Conservation (phyloP, 106 monocot species). For the Agapanthus africanus region DNA sequence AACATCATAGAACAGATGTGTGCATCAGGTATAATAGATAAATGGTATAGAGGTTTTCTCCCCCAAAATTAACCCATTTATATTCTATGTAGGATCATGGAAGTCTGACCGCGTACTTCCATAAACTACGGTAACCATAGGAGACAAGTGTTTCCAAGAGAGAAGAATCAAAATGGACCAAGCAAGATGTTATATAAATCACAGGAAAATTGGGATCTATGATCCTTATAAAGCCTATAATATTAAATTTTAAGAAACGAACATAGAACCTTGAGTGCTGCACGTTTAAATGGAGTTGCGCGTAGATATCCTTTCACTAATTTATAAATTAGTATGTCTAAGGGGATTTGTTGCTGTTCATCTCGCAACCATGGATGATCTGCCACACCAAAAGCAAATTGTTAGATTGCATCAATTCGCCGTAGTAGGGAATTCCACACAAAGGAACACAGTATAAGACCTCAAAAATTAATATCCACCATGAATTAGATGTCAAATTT, state of each 20-base stretch:
- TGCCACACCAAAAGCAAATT: constrained; percentile 25
- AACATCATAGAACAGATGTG: neutral
- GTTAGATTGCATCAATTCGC: constrained; percentile 1
- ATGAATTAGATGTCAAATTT: neutral
- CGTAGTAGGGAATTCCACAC: neutral
- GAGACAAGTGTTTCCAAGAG: neutral
- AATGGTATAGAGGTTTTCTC: no score
- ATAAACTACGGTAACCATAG: neutral
- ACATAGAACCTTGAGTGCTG: constrained; percentile 73
- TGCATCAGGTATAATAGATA: neutral
- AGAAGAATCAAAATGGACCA: constrained; percentile 5
- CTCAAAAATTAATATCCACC: neutral
- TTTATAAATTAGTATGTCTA: constrained; percentile 83
- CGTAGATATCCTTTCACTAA: constrained; percentile 73
- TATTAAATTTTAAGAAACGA: neutral
- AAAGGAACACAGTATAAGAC: neutral
- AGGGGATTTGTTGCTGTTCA: constrained; percentile 40
- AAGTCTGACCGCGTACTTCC: neutral
- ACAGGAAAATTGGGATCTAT: neutral
- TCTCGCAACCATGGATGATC: constrained; percentile 94
- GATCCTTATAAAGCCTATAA: neutral
- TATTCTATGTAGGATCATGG: neutral
- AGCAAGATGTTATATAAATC: constrained; percentile 6
- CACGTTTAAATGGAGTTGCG: constrained; percentile 79
- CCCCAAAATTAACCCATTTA: constrained; percentile 2